Percentiles rank a stretch among this genome's conserved stretches.
These are phyloP conservation scores for Phytophthora citrophthora DNA, from an alignment of 352 stramenopile species.

Conservation along the genomic window DNA sequence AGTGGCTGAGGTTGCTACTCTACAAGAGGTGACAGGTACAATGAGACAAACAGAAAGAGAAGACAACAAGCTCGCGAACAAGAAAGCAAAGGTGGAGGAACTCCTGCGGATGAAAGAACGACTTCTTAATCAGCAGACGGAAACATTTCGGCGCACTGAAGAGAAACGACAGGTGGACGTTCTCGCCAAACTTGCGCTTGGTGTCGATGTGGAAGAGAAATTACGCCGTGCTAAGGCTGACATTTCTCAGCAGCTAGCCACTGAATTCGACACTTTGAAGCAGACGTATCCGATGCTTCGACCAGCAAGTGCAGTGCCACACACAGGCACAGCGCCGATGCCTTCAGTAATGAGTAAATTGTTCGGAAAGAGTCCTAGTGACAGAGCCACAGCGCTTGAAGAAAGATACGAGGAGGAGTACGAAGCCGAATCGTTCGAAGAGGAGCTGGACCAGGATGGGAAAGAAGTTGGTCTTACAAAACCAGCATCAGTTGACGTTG, in stretches of 20 bases:
- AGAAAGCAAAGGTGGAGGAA: conserved; percentile 50
- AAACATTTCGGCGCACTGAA: conserved; percentile 43
- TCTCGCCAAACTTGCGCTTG: conserved; percentile 46
- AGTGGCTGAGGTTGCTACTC: conserved; percentile 30
- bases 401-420: conserved; percentile 32
- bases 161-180: conserved; percentile 47
- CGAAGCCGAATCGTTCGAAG: conserved; percentile 50
- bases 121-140: conserved; percentile 38
- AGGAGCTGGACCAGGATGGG: conserved; percentile 14
- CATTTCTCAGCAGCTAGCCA: conserved; percentile 35
- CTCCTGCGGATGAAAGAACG: conserved; percentile 46
- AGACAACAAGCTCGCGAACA: conserved; percentile 41
- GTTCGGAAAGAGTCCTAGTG: conserved; percentile 19
- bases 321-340: neutral
- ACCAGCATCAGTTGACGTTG: conserved; percentile 8
- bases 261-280: conserved; percentile 41
- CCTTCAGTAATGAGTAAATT: conserved; percentile 21
- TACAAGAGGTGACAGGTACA: conserved; percentile 9
- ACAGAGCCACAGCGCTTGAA: conserved; percentile 8
- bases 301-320: neutral
- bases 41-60: conserved; percentile 3
- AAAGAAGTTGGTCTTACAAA: neutral
- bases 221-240: conserved; percentile 31
- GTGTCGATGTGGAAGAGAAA: conserved; percentile 39
- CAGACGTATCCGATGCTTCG: conserved; percentile 35